phyloP scores from a whole-genome alignment of 805 yeast genomes.

The Nakazawaea siamensis region DNA sequence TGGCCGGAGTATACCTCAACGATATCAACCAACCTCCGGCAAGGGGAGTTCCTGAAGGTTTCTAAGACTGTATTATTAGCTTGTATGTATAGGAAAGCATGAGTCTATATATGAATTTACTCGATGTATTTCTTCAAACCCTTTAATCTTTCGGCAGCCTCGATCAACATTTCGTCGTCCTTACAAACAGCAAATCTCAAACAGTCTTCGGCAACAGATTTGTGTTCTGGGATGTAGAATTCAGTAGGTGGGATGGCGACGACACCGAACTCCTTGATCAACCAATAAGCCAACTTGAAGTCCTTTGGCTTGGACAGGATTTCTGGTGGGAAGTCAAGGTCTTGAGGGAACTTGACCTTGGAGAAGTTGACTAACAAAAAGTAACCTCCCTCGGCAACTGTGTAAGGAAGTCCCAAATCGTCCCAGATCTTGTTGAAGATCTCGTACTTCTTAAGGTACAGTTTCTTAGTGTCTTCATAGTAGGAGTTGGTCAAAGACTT shows the following conservation, averaged over 20 bases:
- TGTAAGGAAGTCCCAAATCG: slow-evolving; percentile 82
- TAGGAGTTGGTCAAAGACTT: slow-evolving; percentile 56
- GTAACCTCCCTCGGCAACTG: slow-evolving; percentile 89
- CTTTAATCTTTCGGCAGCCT: slow-evolving; percentile 71
- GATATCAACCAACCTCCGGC: slow-evolving; percentile 46
- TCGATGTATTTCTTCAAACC: slow-evolving; percentile 58
- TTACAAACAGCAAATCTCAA: slow-evolving; percentile 95
- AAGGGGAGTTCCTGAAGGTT: slow-evolving; percentile 83
- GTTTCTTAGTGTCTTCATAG: slow-evolving; percentile 59
- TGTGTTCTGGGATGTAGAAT: slow-evolving; percentile 67
- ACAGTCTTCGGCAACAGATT: slow-evolving; percentile 71
- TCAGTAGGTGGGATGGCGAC: slow-evolving; percentile 98
- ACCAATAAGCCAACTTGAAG: slow-evolving; percentile 86
- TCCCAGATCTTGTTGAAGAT: slow-evolving; percentile 75
- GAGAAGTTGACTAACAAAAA: slow-evolving; percentile 83
- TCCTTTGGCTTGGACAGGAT: slow-evolving; percentile 68
- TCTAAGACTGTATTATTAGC: slow-evolving; percentile 30
- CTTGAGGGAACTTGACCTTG: slow-evolving; percentile 71
- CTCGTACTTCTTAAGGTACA: slow-evolving; percentile 64
- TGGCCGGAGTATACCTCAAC: slow-evolving; percentile 39
- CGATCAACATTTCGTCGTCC: slow-evolving; percentile 71
- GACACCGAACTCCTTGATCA: slow-evolving; percentile 85
- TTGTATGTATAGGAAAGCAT: no score
- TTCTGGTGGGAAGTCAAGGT: slow-evolving; percentile 64
- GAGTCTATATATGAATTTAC: no score